Conservation (phyloP, 1,139 yeast species). For the Suhomyces coccinellae region DNA sequence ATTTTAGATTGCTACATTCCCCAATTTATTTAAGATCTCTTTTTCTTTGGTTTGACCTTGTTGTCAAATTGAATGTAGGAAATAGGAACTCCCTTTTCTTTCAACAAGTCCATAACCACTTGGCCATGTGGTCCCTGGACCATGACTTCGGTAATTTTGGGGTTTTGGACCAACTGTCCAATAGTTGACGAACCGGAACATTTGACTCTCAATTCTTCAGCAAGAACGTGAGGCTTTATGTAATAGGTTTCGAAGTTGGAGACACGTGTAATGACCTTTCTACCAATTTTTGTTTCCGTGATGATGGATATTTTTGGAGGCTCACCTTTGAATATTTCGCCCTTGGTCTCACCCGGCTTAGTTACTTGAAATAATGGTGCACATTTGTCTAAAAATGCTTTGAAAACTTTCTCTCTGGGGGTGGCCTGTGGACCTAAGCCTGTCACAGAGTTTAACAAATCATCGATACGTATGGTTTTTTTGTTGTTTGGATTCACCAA, state of each 20-base stretch:
- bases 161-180: slow-evolving; percentile 53
- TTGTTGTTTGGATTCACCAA: slow-evolving; percentile 49
- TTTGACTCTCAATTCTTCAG: slow-evolving; percentile 68
- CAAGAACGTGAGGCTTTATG: slow-evolving; percentile 63
- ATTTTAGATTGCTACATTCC: not conserved
- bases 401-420: slow-evolving; percentile 54
- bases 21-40: slow-evolving; percentile 19
- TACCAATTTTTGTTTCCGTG: slow-evolving; percentile 78
- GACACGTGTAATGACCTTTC: slow-evolving; percentile 76
- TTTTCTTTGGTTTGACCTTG: slow-evolving; percentile 59
- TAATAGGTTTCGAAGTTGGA: slow-evolving; percentile 67
- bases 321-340: slow-evolving; percentile 55
- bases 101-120: slow-evolving; percentile 56
- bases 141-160: slow-evolving; percentile 63
- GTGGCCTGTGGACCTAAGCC: slow-evolving; percentile 26
- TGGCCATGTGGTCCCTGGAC: slow-evolving; percentile 91
- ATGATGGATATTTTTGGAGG: slow-evolving; percentile 67
- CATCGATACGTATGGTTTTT: slow-evolving; percentile 57
- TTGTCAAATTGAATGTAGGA: slow-evolving; percentile 64
- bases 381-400: slow-evolving; percentile 52
- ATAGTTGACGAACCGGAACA: slow-evolving; percentile 91
- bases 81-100: slow-evolving; percentile 64
- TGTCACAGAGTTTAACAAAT: slow-evolving; percentile 30
- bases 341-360: slow-evolving; percentile 44
- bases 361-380: slow-evolving; percentile 59